phyloP scores from a whole-genome alignment of 129 eudicot species.

The carrot (Daucus carota) region DH1_v3.0 NC_030389.2:41679001-41679500 shows the following conservation, averaged over 20 bases:
- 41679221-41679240: background rate
- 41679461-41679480: too few relatives aligned
- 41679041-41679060: background rate
- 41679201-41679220: background rate
- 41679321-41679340: background rate
- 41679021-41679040: background rate
- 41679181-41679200: background rate
- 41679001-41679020: background rate
- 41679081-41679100: background rate
- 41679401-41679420: background rate
- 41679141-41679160: constrained; percentile 1
- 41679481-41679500: too few relatives aligned
- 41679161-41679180: background rate
- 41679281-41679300: background rate
- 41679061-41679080: background rate
- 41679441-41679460: too few relatives aligned
- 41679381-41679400: background rate
- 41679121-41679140: background rate
- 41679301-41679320: background rate
- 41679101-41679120: background rate
- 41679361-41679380: background rate
- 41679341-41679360: background rate
- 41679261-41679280: background rate
- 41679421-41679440: background rate
- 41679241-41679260: background rate